Evolutionary conservation across 306 rosid genomes (phyloP).

Genomic region (Vigna trinervia): DNA sequence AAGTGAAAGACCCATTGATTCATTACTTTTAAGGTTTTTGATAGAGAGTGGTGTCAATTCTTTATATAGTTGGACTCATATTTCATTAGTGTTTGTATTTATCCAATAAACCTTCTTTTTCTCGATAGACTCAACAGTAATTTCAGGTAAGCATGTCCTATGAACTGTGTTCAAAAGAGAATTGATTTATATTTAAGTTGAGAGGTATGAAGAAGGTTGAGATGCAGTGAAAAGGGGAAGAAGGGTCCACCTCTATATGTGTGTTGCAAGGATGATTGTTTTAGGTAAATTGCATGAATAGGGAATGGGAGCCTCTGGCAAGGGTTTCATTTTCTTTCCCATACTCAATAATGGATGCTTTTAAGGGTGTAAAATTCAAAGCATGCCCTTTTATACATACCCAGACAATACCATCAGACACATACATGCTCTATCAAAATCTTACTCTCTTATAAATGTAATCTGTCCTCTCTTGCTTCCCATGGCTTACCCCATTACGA

Average conservation of each 20-base stretch:
- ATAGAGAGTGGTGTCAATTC: too few species aligned
- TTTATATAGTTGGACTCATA: too few species aligned
- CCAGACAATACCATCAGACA: constrained; percentile 45
- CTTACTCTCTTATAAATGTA: constrained; percentile 37
- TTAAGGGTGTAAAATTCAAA: constrained; percentile 44
- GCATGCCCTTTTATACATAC: constrained; percentile 38
- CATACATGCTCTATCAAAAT: constrained; percentile 42
- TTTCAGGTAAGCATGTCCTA: too few species aligned
- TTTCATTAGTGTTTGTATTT: too few species aligned
- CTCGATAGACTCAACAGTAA: too few species aligned
- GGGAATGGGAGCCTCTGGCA: constrained; percentile 43
- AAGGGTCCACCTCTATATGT: constrained; percentile 33
- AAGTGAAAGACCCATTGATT: too few species aligned
- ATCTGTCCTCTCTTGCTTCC: constrained; percentile 37
- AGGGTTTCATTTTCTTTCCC: constrained; percentile 41
- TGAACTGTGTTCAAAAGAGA: too few species aligned
- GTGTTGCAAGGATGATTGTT: constrained; percentile 19
- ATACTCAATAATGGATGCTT: constrained; percentile 45
- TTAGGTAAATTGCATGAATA: constrained; percentile 40
- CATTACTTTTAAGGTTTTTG: too few species aligned
- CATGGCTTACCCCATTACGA: constrained; percentile 40
- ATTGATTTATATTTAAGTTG: too few species aligned
- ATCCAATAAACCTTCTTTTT: fast-evolving
- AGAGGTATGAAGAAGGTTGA: too few species aligned
- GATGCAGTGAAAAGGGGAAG: background rate